phyloP scores from a whole-genome alignment of 768 basidiomycete genomes.

The Lentinula sp. region DNA sequence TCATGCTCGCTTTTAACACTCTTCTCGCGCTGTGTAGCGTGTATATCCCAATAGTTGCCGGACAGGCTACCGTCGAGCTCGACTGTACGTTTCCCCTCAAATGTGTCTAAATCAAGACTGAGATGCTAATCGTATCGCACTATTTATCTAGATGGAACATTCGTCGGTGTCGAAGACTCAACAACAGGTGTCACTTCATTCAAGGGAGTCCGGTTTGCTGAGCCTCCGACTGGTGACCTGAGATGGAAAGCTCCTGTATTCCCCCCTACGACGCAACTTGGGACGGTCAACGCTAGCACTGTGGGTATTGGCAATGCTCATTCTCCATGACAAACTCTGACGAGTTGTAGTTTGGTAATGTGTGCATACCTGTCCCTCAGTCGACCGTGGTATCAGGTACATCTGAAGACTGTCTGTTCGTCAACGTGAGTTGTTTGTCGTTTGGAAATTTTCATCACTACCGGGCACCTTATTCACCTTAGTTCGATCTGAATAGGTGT shows the following conservation, averaged over 20 bases:
- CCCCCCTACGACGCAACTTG: constrained; percentile 30
- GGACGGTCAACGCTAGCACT: constrained; percentile 28
- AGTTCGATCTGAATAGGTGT: constrained; percentile 10
- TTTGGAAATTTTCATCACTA: not conserved
- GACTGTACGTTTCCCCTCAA: not conserved
- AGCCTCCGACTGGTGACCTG: constrained; percentile 33
- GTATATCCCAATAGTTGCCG: not conserved
- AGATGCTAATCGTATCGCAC: not conserved
- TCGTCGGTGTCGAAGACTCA: constrained; percentile 24
- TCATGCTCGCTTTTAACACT: not conserved
- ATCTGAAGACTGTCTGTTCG: constrained; percentile 38
- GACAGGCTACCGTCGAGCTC: not conserved
- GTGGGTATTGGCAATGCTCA: constrained; percentile 13
- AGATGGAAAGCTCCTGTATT: constrained; percentile 34
- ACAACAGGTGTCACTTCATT: constrained; percentile 29
- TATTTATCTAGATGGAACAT: constrained; percentile 26
- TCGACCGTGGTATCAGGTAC: constrained; percentile 20
- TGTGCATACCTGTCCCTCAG: constrained; percentile 28
- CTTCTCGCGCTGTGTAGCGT: not conserved
- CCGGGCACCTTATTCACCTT: too few relatives aligned
- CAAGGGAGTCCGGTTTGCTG: constrained; percentile 35
- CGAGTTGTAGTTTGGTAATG: constrained; percentile 23
- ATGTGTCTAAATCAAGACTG: not conserved
- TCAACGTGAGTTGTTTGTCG: constrained; percentile 24
- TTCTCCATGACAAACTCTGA: not conserved